Evolutionary conservation across 2,329 filamentous ascomycete genomes (phyloP).

Genomic region (Pestalotiopsis sp.): DNA sequence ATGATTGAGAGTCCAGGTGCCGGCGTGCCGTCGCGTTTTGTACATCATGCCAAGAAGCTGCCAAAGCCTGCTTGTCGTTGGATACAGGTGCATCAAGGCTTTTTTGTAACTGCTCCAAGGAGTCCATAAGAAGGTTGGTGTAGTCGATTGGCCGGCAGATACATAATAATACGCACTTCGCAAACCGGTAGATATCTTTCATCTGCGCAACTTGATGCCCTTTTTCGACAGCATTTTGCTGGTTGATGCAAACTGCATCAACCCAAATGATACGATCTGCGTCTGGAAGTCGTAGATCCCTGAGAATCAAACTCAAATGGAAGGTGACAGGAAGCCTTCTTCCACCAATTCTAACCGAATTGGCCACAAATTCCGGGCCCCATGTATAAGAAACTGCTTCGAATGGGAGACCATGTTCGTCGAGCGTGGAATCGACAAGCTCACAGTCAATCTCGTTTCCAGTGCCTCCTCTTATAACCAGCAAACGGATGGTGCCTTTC

Average conservation of each 20-base stretch:
- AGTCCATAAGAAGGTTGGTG: background rate
- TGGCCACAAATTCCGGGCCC: background rate
- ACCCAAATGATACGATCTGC: background rate
- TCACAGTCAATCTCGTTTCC: background rate
- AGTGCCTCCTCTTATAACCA: background rate
- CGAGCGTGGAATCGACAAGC: background rate
- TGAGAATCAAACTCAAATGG: background rate
- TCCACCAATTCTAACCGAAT: background rate
- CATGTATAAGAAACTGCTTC: slow-evolving; percentile 1
- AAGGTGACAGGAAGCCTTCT: background rate
- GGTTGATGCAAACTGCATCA: slow-evolving; percentile 7
- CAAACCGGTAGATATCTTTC: background rate
- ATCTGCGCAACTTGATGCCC: background rate
- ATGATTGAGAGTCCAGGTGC: background rate
- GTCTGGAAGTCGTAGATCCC: background rate
- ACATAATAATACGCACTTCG: background rate
- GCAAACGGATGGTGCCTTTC: background rate
- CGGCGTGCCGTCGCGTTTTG: background rate
- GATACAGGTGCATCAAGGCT: too few species aligned
- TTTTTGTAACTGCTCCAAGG: background rate
- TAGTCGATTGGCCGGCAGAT: background rate
- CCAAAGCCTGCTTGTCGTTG: background rate
- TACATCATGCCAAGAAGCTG: background rate
- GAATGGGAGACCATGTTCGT: background rate
- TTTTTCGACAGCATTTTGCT: background rate